Base-by-base conservation (phyloP, 805 yeast genomes). In the Suhomyces emberorum region DNA sequence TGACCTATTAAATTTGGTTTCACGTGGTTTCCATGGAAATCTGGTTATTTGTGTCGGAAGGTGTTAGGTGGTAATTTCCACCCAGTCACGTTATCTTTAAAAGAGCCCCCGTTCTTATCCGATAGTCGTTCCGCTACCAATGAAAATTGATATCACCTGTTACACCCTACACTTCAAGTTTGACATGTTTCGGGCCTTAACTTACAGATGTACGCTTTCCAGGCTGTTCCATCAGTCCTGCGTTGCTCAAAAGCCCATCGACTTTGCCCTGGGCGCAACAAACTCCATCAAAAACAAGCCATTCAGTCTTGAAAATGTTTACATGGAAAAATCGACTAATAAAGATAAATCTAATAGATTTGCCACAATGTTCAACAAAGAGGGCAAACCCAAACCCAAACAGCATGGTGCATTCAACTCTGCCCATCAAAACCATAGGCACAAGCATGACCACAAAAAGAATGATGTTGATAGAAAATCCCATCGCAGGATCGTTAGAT, bases 401-500 rank as follows among this genome's bases (percentile, higher is more conserved):
- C 12, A 28, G 15, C n/a, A 28, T 15, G 28, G 32, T 4, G 16
- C 12, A 22, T 6, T 7, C 20, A 12, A 18, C 17, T 14, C 15
- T 8, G 11, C 16, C 4, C 15, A 19, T 21, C 26, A 12, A 22
- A 15, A 26, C n/a, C 17, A 5, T 5, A 20, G 15, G 12, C 35
- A 22, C 28, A 16, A 17, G 21, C 16, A 15, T 7, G 28, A 22
- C 22, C 32, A 22, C 23, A 23, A 23, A 11, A 7, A 23, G 5
- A 11, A 23, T n/a, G 26, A 23, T 7, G 12, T 23, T 5, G 26
- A 23, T 12, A 28, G 32, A 14, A 33, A 33, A 16, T 26, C 39
- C 15, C 37, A 35, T 15, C 35, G 38, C 20, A 25, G 34, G 9
- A 24, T 30, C 4, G 30, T 40, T 10, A 34, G 43, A 16, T 53